These are phyloP conservation scores for Paracamarosporium sp. DNA, from an alignment of 2,329 filamentous ascomycete species.

Conservation along the genomic window DNA sequence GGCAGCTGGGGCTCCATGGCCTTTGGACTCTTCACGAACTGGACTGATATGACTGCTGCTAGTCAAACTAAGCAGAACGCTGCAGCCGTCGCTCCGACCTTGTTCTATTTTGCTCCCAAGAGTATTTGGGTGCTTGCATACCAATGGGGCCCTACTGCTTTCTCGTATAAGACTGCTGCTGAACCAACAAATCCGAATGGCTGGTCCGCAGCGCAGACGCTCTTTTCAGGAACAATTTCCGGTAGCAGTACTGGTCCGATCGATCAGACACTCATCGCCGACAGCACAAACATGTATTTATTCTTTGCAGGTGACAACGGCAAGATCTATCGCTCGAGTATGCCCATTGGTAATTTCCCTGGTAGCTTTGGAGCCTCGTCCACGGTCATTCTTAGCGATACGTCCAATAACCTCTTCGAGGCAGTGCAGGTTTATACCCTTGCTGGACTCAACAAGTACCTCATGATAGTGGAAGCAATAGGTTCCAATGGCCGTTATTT, in stretches of 20 bases:
- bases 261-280: slow-evolving; percentile 70
- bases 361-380: slow-evolving; percentile 62
- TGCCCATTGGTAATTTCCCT: slow-evolving; percentile 69
- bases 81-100: slow-evolving; percentile 63
- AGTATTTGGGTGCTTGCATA: slow-evolving; percentile 69
- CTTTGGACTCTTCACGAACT: slow-evolving; percentile 63
- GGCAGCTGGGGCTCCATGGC: slow-evolving; percentile 65
- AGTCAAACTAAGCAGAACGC: slow-evolving; percentile 60
- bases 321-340: slow-evolving; percentile 68
- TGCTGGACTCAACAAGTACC: slow-evolving; percentile 61
- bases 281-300: slow-evolving; percentile 67
- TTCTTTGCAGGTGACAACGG: slow-evolving; percentile 74
- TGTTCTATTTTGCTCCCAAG: slow-evolving; percentile 70
- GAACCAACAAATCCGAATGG: slow-evolving; percentile 64
- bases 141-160: slow-evolving; percentile 67
- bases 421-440: slow-evolving; percentile 71
- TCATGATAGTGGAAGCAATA: slow-evolving; percentile 72
- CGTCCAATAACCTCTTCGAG: slow-evolving; percentile 66
- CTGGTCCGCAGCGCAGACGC: slow-evolving; percentile 62
- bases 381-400: slow-evolving; percentile 60
- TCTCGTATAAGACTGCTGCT: slow-evolving; percentile 66
- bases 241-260: slow-evolving; percentile 62
- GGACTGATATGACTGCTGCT: slow-evolving; percentile 58
- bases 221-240: slow-evolving; percentile 64
- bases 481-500: slow-evolving; percentile 67